Conservation (phyloP, 1,284 basidiomycete species). For the Vanrija sp. region DNA sequence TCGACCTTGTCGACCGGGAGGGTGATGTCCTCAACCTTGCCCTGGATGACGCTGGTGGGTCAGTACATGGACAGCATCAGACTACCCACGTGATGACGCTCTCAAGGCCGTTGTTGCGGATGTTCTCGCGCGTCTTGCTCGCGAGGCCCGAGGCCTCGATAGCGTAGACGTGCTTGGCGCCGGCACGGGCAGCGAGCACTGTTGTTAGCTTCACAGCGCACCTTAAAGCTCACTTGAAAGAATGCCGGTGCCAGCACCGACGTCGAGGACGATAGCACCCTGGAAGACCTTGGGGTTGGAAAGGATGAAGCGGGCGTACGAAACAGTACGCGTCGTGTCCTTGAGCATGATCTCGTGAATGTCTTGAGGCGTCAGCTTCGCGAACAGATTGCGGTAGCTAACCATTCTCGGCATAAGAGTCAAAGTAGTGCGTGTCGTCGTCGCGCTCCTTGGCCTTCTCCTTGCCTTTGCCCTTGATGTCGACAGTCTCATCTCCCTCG, state of each 20-base stretch:
- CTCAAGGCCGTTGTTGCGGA: conserved; percentile 73
- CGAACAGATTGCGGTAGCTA: conserved; percentile 51
- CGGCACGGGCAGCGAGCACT: conserved; percentile 85
- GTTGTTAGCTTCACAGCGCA: background rate
- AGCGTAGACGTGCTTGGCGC: conserved; percentile 88
- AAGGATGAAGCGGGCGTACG: conserved; percentile 87
- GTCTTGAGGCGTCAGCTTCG: conserved; percentile 30
- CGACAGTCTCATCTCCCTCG: conserved; percentile 18
- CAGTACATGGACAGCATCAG: conserved; percentile 1
- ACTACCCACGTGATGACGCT: conserved; percentile 68
- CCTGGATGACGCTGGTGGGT: conserved; percentile 64
- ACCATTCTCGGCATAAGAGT: conserved; percentile 79
- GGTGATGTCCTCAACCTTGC: conserved; percentile 80
- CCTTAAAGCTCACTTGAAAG: conserved; percentile 56
- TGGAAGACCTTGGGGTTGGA: conserved; percentile 78
- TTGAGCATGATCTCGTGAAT: conserved; percentile 61
- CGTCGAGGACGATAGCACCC: conserved; percentile 85
- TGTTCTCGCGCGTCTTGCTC: conserved; percentile 73
- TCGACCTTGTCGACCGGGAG: conserved; percentile 75
- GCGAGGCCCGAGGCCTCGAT: conserved; percentile 89
- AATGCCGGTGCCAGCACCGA: conserved; percentile 92
- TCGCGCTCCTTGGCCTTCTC: conserved; percentile 54
- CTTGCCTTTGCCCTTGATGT: conserved; percentile 29
- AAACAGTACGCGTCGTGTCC: conserved; percentile 87
- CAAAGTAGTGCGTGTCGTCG: conserved; percentile 92